Percentiles rank a stretch among this genome's conserved stretches.
These are phyloP conservation scores for Coprinellus micaceus DNA, from an alignment of 768 basidiomycete genomes.

Conservation along the genomic window DNA sequence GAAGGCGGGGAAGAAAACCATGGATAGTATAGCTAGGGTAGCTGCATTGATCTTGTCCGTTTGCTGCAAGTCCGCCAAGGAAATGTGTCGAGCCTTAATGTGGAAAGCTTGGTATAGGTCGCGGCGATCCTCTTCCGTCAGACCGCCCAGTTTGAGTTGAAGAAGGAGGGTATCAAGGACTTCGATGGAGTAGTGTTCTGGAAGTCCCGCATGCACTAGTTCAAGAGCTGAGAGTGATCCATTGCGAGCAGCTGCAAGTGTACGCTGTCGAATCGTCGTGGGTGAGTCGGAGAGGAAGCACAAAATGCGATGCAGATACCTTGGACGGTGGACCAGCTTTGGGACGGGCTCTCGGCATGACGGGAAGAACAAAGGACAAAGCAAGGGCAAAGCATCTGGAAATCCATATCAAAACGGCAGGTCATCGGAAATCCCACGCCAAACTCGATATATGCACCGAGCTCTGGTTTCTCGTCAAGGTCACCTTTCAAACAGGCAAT, in stretches of 20 bases:
- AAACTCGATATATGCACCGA: too few species aligned
- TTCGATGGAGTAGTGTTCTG: background rate
- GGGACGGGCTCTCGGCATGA: too few species aligned
- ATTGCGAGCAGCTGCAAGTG: background rate
- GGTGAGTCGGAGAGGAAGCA: background rate
- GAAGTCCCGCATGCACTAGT: background rate
- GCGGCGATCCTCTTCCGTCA: background rate
- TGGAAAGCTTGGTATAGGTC: background rate
- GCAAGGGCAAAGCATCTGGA: background rate
- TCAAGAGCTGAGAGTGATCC: background rate
- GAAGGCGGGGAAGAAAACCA: too few species aligned
- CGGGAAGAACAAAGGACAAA: background rate
- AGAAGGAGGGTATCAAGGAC: background rate
- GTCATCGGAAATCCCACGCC: too few species aligned
- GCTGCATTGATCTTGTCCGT: too few species aligned
- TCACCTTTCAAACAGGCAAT: too few species aligned
- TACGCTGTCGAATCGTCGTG: background rate
- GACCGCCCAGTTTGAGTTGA: background rate
- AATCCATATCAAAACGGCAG: background rate
- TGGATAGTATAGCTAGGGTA: too few species aligned
- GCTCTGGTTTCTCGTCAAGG: too few species aligned
- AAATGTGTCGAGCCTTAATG: background rate
- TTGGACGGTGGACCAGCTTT: too few species aligned
- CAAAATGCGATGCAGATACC: too few species aligned
- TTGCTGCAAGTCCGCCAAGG: too few species aligned